Conservation (phyloP, 345 rosid species). For the Garcia nutans region DNA sequence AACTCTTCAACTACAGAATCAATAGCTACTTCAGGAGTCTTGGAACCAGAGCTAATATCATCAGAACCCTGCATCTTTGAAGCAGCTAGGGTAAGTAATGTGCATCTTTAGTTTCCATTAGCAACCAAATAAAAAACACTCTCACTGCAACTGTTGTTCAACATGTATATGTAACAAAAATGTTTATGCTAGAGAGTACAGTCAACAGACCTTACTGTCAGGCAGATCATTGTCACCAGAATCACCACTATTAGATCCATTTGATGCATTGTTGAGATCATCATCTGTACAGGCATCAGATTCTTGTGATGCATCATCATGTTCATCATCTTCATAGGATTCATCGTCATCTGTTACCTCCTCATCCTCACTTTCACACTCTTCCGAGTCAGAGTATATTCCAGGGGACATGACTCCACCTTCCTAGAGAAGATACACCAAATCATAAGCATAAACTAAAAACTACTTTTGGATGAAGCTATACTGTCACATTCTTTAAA, state of each 20-base stretch:
- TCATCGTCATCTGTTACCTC: slow-evolving; percentile 82
- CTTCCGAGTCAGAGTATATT: slow-evolving; percentile 78
- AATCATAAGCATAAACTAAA: slow-evolving; percentile 18
- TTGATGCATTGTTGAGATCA: slow-evolving; percentile 48
- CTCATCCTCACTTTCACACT: slow-evolving; percentile 77
- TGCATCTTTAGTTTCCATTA: not conserved
- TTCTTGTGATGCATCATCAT: slow-evolving; percentile 42
- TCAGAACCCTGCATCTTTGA: slow-evolving; percentile 46
- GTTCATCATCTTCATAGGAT: slow-evolving; percentile 66
- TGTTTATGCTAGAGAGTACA: slow-evolving; percentile 17
- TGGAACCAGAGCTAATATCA: slow-evolving; percentile 35
- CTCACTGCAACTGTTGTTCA: not conserved
- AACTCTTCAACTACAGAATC: slow-evolving; percentile 28
- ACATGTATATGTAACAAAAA: not conserved
- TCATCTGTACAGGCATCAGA: slow-evolving; percentile 60
- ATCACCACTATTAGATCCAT: slow-evolving; percentile 43
- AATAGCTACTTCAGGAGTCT: slow-evolving; percentile 36
- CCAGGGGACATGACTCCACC: slow-evolving; percentile 60
- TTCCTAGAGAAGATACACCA: slow-evolving; percentile 57
- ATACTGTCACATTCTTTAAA: not conserved
- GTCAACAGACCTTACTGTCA: slow-evolving; percentile 47
- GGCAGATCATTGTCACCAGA: slow-evolving; percentile 40
- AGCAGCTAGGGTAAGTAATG: not conserved
- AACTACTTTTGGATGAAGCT: not conserved
- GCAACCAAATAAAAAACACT: not conserved